Base-by-base conservation (phyloP, 441 rosid genomes). In the Brassica hybrid region DNA sequence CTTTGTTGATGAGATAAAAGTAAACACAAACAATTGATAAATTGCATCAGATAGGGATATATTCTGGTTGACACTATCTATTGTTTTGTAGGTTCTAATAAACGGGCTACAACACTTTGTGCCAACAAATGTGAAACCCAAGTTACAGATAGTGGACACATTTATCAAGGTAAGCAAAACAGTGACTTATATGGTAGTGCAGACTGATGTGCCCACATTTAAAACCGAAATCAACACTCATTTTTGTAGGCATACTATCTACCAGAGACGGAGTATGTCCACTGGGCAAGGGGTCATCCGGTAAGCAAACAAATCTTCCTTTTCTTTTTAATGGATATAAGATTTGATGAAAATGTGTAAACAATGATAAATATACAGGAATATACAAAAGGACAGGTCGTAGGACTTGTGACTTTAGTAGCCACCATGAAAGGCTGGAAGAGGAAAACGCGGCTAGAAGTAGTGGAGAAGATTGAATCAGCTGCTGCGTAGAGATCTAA, bases 351-450 rank as follows among this genome's bases (percentile, higher is more conserved):
- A 56, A 27, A 25, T n/a, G n/a, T 48, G 54, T 18, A 14, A 48
- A 48, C 19, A 52, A 52, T 2, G 2, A 16, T 16, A 52, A 52
- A 14, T 52, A 52, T 2, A 52, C 58, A 52, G 58, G 58, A 52
- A 16, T 52, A 52, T 52, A 91, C 84, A 21, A 92, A 91, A 82
- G 86, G 52, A 71, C 99, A 96, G 75, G 84, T 94, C 13, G 72
- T 86, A 19, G 97, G 97, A 72, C 82, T 96, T 81, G 77, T 96
- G 76, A 96, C 91, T 85, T 88, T 94, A 10, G 98, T 96, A 17
- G 97, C 99, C 9, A 25, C 93, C 27, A 89, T 94, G 98, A 91
- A 91, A 86, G 88, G 98, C 36, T 96, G 99, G 99, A 96, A 90
- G 88, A 96, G 98, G 77, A 94, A 92, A 86, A 87, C 90, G 16